These are phyloP conservation scores for Calonectria honghensis DNA, from an alignment of 2,329 filamentous ascomycete genomes.

Conservation along the genomic window DNA sequence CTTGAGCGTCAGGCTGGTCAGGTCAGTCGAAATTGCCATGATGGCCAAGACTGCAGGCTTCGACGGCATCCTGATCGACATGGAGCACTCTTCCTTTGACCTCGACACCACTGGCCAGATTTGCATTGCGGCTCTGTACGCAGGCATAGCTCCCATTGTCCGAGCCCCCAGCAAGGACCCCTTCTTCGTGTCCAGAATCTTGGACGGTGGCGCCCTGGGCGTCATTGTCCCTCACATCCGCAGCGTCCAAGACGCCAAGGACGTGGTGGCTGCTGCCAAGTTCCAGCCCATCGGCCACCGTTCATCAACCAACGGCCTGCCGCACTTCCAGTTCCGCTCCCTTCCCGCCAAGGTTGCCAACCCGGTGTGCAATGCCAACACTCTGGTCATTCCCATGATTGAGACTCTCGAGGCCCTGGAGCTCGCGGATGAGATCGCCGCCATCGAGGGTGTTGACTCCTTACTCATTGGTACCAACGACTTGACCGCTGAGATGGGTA, in stretches of 20 bases:
- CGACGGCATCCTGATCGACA: conserved; percentile 62
- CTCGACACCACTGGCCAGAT: conserved; percentile 58
- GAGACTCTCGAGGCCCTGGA: conserved; percentile 55
- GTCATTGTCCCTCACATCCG: conserved; percentile 54
- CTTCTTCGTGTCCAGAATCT: conserved; percentile 53
- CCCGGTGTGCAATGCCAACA: conserved; percentile 49
- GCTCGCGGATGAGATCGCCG: conserved; percentile 57
- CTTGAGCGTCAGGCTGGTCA: conserved; percentile 58
- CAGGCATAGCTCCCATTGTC: conserved; percentile 55
- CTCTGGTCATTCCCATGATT: conserved; percentile 56
- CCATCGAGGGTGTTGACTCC: conserved; percentile 63
- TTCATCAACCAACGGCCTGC: conserved; percentile 52
- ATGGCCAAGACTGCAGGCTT: conserved; percentile 60
- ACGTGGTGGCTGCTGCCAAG: conserved; percentile 54
- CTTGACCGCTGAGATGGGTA: conserved; percentile 65
- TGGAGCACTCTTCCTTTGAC: conserved; percentile 61
- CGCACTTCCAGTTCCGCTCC: conserved; percentile 47
- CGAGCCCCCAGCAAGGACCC: conserved; percentile 53
- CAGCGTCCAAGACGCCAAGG: conserved; percentile 50
- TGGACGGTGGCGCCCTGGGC: conserved; percentile 54
- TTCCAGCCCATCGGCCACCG: conserved; percentile 51
- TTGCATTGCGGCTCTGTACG: conserved; percentile 55
- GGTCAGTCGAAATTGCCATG: conserved; percentile 57
- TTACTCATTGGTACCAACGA: conserved; percentile 67
- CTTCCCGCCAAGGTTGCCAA: conserved; percentile 49